phyloP scores from a whole-genome alignment of 1,139 yeast species.

The Blastobotrys aristatus region DNA sequence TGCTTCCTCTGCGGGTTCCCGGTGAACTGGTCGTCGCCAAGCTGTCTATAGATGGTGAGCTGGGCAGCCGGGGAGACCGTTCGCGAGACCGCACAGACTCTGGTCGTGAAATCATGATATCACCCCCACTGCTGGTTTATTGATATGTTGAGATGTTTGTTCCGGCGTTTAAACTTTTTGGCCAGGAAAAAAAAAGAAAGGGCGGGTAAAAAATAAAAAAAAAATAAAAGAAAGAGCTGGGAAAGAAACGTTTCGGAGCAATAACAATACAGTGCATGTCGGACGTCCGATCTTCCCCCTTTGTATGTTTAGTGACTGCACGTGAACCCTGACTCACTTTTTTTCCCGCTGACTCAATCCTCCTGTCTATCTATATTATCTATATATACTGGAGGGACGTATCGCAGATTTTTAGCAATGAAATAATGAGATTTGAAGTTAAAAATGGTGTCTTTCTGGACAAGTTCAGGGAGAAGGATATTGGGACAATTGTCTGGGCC shows the following conservation, averaged over 20 bases:
- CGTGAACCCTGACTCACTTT: too few species aligned
- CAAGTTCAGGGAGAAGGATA: not conserved
- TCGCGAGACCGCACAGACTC: slow-evolving; percentile 6
- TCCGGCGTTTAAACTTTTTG: too few species aligned
- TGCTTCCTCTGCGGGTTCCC: too few species aligned
- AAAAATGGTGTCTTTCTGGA: not conserved
- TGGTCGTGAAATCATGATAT: slow-evolving; percentile 7
- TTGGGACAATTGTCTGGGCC: slow-evolving; percentile 6
- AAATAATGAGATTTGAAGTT: not conserved
- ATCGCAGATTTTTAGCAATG: not conserved
- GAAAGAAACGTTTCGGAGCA: too few species aligned
- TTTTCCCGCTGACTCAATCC: too few species aligned
- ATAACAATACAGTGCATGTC: too few species aligned
- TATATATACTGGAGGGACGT: too few species aligned
- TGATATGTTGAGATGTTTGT: not conserved
- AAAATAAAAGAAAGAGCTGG: not conserved
- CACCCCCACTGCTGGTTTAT: not conserved
- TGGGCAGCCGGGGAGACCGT: not conserved
- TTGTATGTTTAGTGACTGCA: too few species aligned
- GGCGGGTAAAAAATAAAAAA: not conserved
- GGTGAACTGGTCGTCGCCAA: too few species aligned
- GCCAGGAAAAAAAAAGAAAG: too few species aligned
- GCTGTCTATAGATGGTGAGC: not conserved
- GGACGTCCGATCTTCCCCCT: too few species aligned
- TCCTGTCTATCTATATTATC: too few species aligned